Evolutionary conservation across 805 yeast genomes (phyloP).

Genomic region (Candida sithepensis): DNA sequence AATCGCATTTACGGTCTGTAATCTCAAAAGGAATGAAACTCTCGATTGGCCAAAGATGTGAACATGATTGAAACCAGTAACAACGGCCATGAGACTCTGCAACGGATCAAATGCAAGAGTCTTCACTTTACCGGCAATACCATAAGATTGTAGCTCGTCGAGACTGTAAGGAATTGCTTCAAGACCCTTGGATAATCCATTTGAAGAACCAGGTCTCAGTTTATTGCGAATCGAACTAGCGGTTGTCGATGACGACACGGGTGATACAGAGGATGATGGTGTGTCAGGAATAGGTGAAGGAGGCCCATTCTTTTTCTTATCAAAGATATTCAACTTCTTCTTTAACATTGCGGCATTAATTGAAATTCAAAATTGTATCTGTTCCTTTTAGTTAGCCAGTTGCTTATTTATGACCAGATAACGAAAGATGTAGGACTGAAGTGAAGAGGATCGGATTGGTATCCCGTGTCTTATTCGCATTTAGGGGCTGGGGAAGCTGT

Average conservation of each 20-base stretch:
- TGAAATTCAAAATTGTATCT: neutral
- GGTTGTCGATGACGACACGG: slow-evolving; percentile 8
- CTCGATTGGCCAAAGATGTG: slow-evolving; percentile 82
- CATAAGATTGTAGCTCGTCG: slow-evolving; percentile 41
- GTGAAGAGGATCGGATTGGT: too few species aligned
- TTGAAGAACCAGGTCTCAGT: slow-evolving; percentile 12
- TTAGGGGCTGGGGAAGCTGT: too few species aligned
- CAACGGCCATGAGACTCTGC: slow-evolving; percentile 79
- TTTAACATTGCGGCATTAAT: slow-evolving; percentile 14
- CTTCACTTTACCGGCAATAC: slow-evolving; percentile 60
- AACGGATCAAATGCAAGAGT: slow-evolving; percentile 82
- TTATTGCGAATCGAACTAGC: slow-evolving; percentile 7
- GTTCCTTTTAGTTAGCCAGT: neutral
- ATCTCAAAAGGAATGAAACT: slow-evolving; percentile 63
- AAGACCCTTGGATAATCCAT: slow-evolving; percentile 30
- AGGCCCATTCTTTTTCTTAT: slow-evolving; percentile 10
- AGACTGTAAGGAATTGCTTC: slow-evolving; percentile 26
- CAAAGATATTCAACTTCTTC: slow-evolving; percentile 14
- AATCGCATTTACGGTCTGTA: slow-evolving; percentile 49
- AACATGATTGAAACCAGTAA: slow-evolving; percentile 66
- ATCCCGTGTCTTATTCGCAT: too few species aligned
- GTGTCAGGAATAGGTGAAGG: neutral
- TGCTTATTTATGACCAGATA: neutral
- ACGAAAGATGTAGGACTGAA: too few species aligned
- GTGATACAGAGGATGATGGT: slow-evolving; percentile 1